Evolutionary conservation across 768 basidiomycete species (phyloP).

Genomic region (Mycena metata): DNA sequence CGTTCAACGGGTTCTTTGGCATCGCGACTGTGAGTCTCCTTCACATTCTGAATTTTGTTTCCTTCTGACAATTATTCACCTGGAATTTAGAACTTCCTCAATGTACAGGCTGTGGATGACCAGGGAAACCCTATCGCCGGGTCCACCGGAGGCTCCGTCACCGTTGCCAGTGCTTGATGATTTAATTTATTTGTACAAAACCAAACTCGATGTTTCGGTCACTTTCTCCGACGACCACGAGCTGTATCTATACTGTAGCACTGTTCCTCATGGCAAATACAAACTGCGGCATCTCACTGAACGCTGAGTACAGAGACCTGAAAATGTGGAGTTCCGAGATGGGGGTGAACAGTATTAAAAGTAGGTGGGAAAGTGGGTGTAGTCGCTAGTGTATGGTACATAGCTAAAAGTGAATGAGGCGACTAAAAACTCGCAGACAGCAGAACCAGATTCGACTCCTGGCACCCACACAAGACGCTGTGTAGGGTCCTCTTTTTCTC

Average conservation of each 20-base stretch:
- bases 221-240: slow-evolving; percentile 46
- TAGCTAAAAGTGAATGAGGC: too few relatives aligned
- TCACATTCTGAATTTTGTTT: background rate
- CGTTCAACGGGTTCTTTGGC: slow-evolving; percentile 73
- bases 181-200: too few relatives aligned
- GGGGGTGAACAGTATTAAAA: too few relatives aligned
- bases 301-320: too few relatives aligned
- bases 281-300: background rate
- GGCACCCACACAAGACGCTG: too few relatives aligned
- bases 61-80: slow-evolving; percentile 3
- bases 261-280: slow-evolving; percentile 46
- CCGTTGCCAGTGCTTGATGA: slow-evolving; percentile 13
- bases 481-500: too few relatives aligned
- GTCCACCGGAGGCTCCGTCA: slow-evolving; percentile 35
- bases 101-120: slow-evolving; percentile 43
- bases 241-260: slow-evolving; percentile 61
- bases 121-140: slow-evolving; percentile 43
- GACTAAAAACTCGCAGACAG: too few relatives aligned
- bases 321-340: too few relatives aligned
- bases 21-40: slow-evolving; percentile 56
- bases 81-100: slow-evolving; percentile 56
- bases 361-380: too few relatives aligned
- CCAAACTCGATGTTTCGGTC: background rate
- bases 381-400: too few relatives aligned
- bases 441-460: too few relatives aligned